These are phyloP conservation scores for Spergularia azorica DNA, from an alignment of 179 eudicot species.

Conservation along the genomic window DNA sequence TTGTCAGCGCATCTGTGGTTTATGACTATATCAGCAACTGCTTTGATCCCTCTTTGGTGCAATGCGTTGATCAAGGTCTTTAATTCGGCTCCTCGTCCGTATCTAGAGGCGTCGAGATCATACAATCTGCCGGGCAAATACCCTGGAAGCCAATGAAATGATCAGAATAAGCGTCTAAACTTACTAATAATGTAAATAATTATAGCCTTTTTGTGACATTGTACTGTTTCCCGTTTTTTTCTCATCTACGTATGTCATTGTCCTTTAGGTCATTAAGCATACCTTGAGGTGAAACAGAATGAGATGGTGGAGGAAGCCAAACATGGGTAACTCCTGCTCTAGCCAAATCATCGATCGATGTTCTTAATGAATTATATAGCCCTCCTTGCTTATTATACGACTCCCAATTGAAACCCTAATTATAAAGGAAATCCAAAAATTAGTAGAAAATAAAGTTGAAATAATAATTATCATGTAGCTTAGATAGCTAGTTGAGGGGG, in stretches of 20 bases:
- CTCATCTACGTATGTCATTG: no score
- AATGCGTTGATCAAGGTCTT: constrained; percentile 47
- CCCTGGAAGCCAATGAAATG: constrained; percentile 32
- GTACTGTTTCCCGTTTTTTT: no score
- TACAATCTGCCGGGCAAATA: constrained; percentile 75
- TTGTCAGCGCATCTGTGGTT: constrained; percentile 56
- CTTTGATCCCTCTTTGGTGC: constrained; percentile 52
- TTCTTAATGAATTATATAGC: constrained; percentile 54
- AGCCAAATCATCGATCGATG: constrained; percentile 46
- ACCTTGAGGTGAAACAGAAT: constrained; percentile 68
- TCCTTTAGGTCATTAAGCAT: no score
- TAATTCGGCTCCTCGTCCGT: constrained; percentile 46
- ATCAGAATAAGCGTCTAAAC: background rate
- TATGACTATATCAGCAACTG: constrained; percentile 71
- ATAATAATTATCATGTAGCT: constrained; percentile 36
- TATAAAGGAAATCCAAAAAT: background rate
- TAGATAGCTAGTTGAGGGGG: no score
- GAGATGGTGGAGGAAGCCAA: constrained; percentile 90
- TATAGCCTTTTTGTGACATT: no score
- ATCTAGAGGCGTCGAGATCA: constrained; percentile 63
- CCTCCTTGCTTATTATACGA: constrained; percentile 62
- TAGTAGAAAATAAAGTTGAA: constrained; percentile 33
- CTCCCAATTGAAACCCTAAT: constrained; percentile 77
- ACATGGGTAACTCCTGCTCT: constrained; percentile 73
- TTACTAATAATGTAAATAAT: background rate